Evolutionary conservation across 2,329 filamentous ascomycete species (phyloP), one percentile per base, ranked within the genome.

Genomic region (Penicillium sclerotigenum): DNA sequence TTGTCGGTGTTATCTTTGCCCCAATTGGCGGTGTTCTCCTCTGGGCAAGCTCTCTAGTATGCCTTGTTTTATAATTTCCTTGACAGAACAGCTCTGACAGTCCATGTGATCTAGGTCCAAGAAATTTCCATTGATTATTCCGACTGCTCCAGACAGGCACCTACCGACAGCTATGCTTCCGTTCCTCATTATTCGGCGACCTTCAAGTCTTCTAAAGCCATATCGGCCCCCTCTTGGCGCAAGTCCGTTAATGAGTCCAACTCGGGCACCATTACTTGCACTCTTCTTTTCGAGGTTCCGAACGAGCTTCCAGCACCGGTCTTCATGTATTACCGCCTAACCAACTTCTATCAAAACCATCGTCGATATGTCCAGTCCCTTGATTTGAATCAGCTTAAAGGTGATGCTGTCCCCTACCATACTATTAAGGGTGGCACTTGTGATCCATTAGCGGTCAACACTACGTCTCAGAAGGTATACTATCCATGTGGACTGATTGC

Each of bases 261-360:
- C n/a, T 62, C 68, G 33, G 60, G 69, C 66, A 83, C 75, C 5
- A 75, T 73, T 11, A 72, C 80, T 24, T 99, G 94, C 81, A 82
- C 82, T 31, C 75, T 99, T 54, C 81, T 85, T 59, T 96, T 97
- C 75, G 79, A 83, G 34, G 86, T 97, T 9, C 90, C 91, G 1
- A 87, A 93, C 66, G 79, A 86, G 56, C 87, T 99, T 75, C 81
- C 83, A 3, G 84, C 91, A 1, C 91, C 93, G 0, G 89, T 99
- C 11, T 83, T 93, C 59, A 86, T 97, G 75, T 99, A 97, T 79
- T 99, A 99, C 75, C 88, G 89, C 65, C 86, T 99, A 60, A 93
- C 91, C 56, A 96, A 97, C 77, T 99, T 99, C 78, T 97, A 97
- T 79, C 94, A 99, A 76, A 99, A 99, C 72, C 94, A 99, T 72